phyloP scores from a whole-genome alignment of 2,329 filamentous ascomycete genomes.

The Pseudogymnoascus sp. region DNA sequence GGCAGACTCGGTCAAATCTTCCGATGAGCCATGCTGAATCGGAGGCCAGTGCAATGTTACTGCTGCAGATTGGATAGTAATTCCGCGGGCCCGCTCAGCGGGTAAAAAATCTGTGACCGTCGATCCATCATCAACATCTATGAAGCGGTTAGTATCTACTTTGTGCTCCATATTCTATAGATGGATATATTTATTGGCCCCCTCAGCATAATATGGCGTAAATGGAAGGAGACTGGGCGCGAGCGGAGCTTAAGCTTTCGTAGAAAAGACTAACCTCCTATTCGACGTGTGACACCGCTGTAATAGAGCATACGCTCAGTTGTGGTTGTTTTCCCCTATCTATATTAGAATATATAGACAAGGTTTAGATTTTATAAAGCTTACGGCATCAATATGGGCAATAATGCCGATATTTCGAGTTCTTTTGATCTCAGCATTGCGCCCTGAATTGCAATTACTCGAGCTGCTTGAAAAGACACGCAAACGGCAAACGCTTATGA shows the following conservation, averaged over 20 bases:
- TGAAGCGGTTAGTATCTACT: not conserved
- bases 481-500: not conserved
- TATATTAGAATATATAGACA: slow-evolving; percentile 5
- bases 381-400: slow-evolving; percentile 86
- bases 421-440: slow-evolving; percentile 34
- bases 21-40: slow-evolving; percentile 20
- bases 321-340: slow-evolving; percentile 85
- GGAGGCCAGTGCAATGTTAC: slow-evolving; percentile 93
- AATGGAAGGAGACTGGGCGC: not conserved
- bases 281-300: slow-evolving; percentile 76
- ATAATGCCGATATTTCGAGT: slow-evolving; percentile 97
- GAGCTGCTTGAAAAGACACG: slow-evolving; percentile 3
- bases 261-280: slow-evolving; percentile 50
- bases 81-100: slow-evolving; percentile 82
- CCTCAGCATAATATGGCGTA: not conserved
- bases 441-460: not conserved
- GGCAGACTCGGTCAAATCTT: slow-evolving; percentile 10
- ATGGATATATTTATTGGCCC: not conserved
- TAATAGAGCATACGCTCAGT: slow-evolving; percentile 99
- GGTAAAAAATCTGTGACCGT: slow-evolving; percentile 96
- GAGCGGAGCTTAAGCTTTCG: not conserved
- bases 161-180: not conserved
- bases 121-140: slow-evolving; percentile 89
- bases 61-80: slow-evolving; percentile 95
- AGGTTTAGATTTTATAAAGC: slow-evolving; percentile 20